Evolutionary conservation across 2,329 filamentous ascomycete species (phyloP).

Genomic region (Penicillium sp.): DNA sequence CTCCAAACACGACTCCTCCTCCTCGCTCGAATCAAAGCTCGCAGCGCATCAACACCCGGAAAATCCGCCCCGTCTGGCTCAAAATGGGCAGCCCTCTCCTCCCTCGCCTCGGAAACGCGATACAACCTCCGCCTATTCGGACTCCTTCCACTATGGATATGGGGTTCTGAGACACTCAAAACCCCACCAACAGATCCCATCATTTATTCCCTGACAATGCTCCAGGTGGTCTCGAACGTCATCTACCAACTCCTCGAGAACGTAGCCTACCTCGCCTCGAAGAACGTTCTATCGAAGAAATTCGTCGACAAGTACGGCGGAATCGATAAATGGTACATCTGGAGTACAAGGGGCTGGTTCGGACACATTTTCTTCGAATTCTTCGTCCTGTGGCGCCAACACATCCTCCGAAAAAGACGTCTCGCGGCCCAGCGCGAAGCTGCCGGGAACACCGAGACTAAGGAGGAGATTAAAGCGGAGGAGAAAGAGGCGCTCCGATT

Average conservation of each 20-base stretch:
- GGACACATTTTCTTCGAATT: conserved; percentile 79
- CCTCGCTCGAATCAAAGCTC: conserved; percentile 41
- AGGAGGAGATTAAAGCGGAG: conserved; percentile 37
- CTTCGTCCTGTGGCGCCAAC: conserved; percentile 63
- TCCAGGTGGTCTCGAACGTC: conserved; percentile 71
- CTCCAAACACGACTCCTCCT: conserved; percentile 53
- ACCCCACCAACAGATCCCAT: conserved; percentile 51
- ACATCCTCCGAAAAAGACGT: conserved; percentile 40
- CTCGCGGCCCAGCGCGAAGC: conserved; percentile 32
- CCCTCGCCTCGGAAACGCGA: conserved; percentile 57
- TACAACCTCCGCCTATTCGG: conserved; percentile 64
- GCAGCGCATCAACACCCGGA: conserved; percentile 13
- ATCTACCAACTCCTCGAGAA: conserved; percentile 84
- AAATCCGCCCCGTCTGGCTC: conserved; percentile 46
- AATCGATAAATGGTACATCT: conserved; percentile 67
- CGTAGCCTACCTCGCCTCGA: conserved; percentile 74
- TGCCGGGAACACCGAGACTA: conserved; percentile 20
- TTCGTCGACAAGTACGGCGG: conserved; percentile 54
- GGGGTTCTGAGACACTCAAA: conserved; percentile 68
- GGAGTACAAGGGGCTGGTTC: conserved; percentile 82
- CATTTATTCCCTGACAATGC: conserved; percentile 63
- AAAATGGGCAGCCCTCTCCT: conserved; percentile 56
- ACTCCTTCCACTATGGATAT: conserved; percentile 78
- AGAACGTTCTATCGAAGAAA: conserved; percentile 67
- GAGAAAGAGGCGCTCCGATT: conserved; percentile 38